Conservation (phyloP, 1,284 basidiomycete species). For the Moesziomyces antarcticus region DNA sequence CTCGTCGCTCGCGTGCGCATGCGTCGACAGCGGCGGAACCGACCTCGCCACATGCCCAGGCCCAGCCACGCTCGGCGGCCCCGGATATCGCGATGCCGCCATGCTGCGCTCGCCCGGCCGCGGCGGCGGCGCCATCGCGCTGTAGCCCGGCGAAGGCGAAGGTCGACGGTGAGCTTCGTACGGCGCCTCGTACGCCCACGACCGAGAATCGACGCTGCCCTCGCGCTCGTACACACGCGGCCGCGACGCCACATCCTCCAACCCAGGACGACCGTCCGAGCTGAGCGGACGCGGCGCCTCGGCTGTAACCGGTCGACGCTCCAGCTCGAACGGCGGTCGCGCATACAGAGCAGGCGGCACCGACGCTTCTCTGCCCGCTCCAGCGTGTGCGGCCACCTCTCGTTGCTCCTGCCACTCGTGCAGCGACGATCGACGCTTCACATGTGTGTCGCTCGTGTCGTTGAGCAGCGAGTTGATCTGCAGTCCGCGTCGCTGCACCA, state of each 20-base stretch:
- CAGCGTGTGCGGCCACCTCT: constrained; percentile 2
- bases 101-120: constrained; percentile 30
- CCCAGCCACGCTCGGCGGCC: constrained; percentile 23
- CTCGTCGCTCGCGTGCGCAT: constrained; percentile 20
- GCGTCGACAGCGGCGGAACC: constrained; percentile 18
- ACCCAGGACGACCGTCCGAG: constrained; percentile 12
- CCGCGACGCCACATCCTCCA: constrained; percentile 12
- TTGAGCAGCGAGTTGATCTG: constrained; percentile 60
- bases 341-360: constrained; percentile 26
- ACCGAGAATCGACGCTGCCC: constrained; percentile 13
- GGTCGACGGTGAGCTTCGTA: constrained; percentile 34
- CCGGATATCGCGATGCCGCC: constrained; percentile 34
- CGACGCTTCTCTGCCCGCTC: constrained; percentile 24
- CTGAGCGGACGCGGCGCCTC: constrained; percentile 13
- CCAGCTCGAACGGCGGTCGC: constrained; percentile 13
- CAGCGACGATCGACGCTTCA: constrained; percentile 34
- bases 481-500: constrained; percentile 43
- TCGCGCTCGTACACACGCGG: constrained; percentile 22
- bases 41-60: constrained; percentile 22
- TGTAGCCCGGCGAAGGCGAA: constrained; percentile 25
- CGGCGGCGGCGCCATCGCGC: constrained; percentile 39
- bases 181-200: constrained; percentile 36
- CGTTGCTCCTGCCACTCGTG: constrained; percentile 51
- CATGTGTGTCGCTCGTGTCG: constrained; percentile 24
- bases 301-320: constrained; percentile 23